Evolutionary conservation across 2,329 filamentous ascomycete genomes (phyloP), one percentile per base, ranked within the genome.

Genomic region (Colletotrichum spaethianum): DNA sequence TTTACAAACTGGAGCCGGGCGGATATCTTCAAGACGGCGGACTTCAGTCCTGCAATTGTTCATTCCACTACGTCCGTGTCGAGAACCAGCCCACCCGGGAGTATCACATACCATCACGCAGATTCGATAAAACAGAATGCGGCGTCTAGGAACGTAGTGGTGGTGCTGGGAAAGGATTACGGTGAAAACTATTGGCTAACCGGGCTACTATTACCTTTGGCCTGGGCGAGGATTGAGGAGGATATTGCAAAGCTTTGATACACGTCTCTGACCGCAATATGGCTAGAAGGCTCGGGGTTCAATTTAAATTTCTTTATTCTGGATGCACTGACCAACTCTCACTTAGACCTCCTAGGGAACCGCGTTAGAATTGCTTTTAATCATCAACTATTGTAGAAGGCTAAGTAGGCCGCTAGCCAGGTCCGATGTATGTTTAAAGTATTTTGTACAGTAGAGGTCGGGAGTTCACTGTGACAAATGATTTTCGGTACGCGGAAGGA

Each of bases 111-210:
- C 23, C 23, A 52, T 16, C 23, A 28, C 23, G 48, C 23, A 52
- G 48, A 52, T 18, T 11, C 23, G 2, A 28, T 52, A 12, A 16
- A 16, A 7, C 9, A 14, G 4, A 52, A 4, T 31, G 14, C 23
- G 12, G 48, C 11, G 11, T 4, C 23, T 2, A 31, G n/a, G 23
- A 52, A 28, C 12, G n/a, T 26, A n/a, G 9, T 31, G 23, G 48
- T 26, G 2, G 56, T 74, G 1, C 46, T 76, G 16, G 79, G 78
- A 0, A 79, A 78, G 65, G 78, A 79, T 48, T 63, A 63, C 5
- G 59, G 72, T 5, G 77, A 68, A 1, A 77, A 78, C 28, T 79
- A 76, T 42, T 80, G 78, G 78, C 56, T 78, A 2, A 52, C 9
- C 20, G 48, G 48, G 31, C 23, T 52, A 28, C 12, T 52, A 6